These are phyloP conservation scores for Dactylellina haptotyla DNA, from an alignment of 2,329 filamentous ascomycete species.

Conservation along the genomic window DNA sequence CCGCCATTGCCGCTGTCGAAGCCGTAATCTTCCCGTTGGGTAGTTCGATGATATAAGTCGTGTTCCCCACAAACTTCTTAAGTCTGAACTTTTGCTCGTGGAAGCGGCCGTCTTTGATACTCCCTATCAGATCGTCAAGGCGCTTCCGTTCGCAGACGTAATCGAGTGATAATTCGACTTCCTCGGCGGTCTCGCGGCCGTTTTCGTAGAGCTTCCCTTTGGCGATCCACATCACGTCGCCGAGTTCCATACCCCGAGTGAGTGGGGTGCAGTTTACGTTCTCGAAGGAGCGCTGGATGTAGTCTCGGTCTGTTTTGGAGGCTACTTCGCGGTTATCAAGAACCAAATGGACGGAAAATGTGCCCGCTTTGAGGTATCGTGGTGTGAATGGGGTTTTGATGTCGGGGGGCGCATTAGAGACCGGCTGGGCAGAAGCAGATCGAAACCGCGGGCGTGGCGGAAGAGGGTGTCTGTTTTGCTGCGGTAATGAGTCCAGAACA, in stretches of 20 bases:
- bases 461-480: background rate
- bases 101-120: constrained; percentile 83
- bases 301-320: constrained; percentile 75
- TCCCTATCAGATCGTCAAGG: constrained; percentile 79
- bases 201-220: constrained; percentile 65
- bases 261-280: constrained; percentile 74
- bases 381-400: constrained; percentile 65
- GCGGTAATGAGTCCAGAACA: constrained; percentile 23
- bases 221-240: constrained; percentile 82
- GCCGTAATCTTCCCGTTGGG: constrained; percentile 55
- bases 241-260: constrained; percentile 75
- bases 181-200: constrained; percentile 66
- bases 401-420: constrained; percentile 41
- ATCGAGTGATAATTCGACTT: constrained; percentile 75
- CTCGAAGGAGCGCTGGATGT: constrained; percentile 76
- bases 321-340: constrained; percentile 80
- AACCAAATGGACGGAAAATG: constrained; percentile 77
- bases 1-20: constrained; percentile 58
- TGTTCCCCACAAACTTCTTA: constrained; percentile 76
- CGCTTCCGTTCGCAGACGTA: constrained; percentile 84
- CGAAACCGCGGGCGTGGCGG: constrained; percentile 10
- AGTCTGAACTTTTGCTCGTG: constrained; percentile 86
- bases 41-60: constrained; percentile 80
- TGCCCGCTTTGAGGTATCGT: constrained; percentile 71
- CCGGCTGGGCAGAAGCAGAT: constrained; percentile 42